These are phyloP conservation scores for Kodamaea anthophila DNA, from an alignment of 1,139 yeast genomes.

Conservation along the genomic window DNA sequence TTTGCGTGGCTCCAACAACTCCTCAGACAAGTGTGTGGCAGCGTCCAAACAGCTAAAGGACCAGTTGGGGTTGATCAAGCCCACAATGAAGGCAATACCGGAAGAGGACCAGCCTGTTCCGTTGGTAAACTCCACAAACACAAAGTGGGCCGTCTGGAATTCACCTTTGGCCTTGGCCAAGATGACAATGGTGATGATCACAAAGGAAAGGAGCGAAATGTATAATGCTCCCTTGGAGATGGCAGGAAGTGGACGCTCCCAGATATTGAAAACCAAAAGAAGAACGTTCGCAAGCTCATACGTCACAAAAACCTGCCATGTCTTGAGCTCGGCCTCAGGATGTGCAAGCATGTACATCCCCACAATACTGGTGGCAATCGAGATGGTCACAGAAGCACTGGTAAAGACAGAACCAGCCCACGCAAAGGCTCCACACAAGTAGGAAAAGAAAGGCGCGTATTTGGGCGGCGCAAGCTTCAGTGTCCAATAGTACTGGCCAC, in stretches of 20 bases:
- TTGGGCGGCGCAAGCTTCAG: conserved; percentile 47
- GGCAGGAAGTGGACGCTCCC: conserved; percentile 30
- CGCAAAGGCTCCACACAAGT: conserved; percentile 50
- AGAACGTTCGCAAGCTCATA: conserved; percentile 30
- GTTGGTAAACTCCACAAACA: conserved; percentile 32
- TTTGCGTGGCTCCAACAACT: conserved; percentile 30
- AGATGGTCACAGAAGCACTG: conserved; percentile 47
- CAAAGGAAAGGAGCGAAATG: conserved; percentile 31
- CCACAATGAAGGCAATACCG: conserved; percentile 40
- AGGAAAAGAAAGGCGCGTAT: conserved; percentile 43
- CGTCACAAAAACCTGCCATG: conserved; percentile 50
- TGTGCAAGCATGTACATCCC: conserved; percentile 46
- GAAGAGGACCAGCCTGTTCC: conserved; percentile 37
- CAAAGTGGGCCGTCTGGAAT: conserved; percentile 32
- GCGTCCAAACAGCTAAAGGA: conserved; percentile 39
- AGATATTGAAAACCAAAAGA: conserved; percentile 32
- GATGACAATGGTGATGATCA: conserved; percentile 31
- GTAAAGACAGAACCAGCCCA: conserved; percentile 57
- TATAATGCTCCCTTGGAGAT: conserved; percentile 33
- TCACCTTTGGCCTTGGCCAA: conserved; percentile 33
- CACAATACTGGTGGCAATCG: conserved; percentile 43
- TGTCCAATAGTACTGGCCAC: conserved; percentile 60
- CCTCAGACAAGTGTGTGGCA: conserved; percentile 41
- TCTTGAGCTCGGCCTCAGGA: conserved; percentile 35
- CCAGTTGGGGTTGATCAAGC: conserved; percentile 41